Evolutionary conservation across 805 yeast species (phyloP).

Genomic region (Kodamaea kaohsiungensis): DNA sequence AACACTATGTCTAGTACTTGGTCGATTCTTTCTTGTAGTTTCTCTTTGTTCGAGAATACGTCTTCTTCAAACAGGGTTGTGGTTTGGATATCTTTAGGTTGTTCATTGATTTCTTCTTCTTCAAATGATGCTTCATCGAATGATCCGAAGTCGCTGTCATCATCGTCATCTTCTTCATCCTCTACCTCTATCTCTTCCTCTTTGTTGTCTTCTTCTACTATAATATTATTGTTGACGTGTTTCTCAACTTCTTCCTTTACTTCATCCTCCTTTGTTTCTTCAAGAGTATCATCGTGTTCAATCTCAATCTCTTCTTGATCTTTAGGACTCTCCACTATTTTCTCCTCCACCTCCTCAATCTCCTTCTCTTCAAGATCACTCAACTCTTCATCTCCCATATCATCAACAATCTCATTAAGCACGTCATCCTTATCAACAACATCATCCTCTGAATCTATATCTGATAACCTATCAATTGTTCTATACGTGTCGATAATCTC

Average conservation of each 20-base stretch:
- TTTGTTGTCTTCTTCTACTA: neutral
- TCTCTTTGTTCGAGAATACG: constrained; percentile 13
- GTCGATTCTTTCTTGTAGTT: constrained; percentile 14
- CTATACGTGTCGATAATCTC: constrained; percentile 8
- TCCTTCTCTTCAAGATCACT: neutral
- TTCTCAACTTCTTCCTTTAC: neutral
- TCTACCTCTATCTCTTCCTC: neutral
- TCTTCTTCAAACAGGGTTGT: constrained; percentile 15
- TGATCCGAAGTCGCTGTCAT: constrained; percentile 40
- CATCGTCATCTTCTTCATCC: constrained; percentile 19
- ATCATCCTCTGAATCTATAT: neutral
- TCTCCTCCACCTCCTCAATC: neutral
- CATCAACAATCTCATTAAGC: constrained; percentile 1
- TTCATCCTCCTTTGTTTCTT: neutral
- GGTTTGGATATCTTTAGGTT: constrained; percentile 11
- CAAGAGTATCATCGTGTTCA: neutral
- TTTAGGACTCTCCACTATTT: neutral
- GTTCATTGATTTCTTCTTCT: neutral
- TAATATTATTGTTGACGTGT: neutral
- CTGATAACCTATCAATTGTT: neutral
- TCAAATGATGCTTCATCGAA: constrained; percentile 23
- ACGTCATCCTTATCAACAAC: neutral
- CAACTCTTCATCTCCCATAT: neutral
- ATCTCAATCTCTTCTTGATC: neutral
- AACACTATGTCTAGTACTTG: constrained; percentile 5